Evolutionary conservation across 140 eudicot genomes (phyloP), one percentile per base, ranked within the genome.

Genomic region (Stevia rebaudiana): DNA sequence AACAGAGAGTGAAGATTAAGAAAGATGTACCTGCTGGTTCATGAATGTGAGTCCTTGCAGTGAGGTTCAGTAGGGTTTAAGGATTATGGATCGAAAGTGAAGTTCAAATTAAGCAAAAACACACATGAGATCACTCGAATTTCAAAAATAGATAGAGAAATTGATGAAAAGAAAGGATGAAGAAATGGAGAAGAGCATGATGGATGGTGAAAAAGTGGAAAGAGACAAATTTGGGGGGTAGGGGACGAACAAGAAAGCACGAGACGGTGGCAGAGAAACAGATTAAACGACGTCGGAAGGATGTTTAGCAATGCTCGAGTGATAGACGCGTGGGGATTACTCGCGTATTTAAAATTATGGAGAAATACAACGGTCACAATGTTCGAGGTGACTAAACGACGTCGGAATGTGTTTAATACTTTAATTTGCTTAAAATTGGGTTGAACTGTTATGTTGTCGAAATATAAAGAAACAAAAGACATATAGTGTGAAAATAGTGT

Each of bases 221-320:
- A 74, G 61, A 67, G 79, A 74, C 74, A 74, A 74, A 67, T 58
- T 6, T 67, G 56, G 9, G 63, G 47, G 55, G 51, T 11, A 42
- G 35, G 62, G 46, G 76, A 49, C 49, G 78, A 74, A 74, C 79
- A 74, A 65, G 79, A 74, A 69, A 74, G 74, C 79, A 74, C 79
- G 79, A 74, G 78, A 73, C 61, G 66, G 72, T 63, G 67, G 78
- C 77, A 72, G 78, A 23, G 63, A 30, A 39, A 17, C 33, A 28
- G 2, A 28, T 2, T 28, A 28, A 28, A 28, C 33, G 33, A 28
- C 55, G 30, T 28, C 61, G 42, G 39, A 65, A 43, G 43, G 11
- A 48, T 37, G 46, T 18, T 50, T 71, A 11, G 12, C 46, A 6
- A 51, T 56, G 69, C 76, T 36, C 61, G 9, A 11, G 28, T 47